Evolutionary conservation across 2,329 filamentous ascomycete genomes (phyloP), one percentile per base, ranked within the genome.

Genomic region (Colletotrichum tofieldiae): DNA sequence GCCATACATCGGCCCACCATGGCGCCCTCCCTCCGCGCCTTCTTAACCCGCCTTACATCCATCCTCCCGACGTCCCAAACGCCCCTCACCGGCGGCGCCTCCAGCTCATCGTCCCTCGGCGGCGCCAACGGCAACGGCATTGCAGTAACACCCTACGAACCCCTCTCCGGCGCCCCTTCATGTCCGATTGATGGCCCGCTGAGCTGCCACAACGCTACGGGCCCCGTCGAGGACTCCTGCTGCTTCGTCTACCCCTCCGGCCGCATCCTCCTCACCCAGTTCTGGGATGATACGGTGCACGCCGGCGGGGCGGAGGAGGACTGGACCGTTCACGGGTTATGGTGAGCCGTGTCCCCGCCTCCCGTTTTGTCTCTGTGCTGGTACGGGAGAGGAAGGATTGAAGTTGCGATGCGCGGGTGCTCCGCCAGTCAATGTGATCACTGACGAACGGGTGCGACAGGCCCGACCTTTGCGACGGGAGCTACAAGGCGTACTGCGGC

Each of bases 291-390:
- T 39, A 75, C 83, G 72, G 76, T 81, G 26, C 82, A 84, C 71
- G 82, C 79, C 5, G 78, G 79, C 3, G 84, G 82, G n/a, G 76
- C 79, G 5, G 83, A 85, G 71, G 78, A 82, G 69, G 83, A 85
- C 68, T 85, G 83, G 84, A 85, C 84, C 1, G 68, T 85, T 1
- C 84, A 84, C 59, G 84, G 84, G n/a, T 74, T 85, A 39, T 85
- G 84, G 84, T 85, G 72, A 39, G 80, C 74, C 29, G 2, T 23
- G 20, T 37, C 4, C 32, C 62, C 43, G 43, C 32, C 6, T 4
- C 9, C 9, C n/a, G 18, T 20, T 8, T 14, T 8, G 5, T 23
- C 20, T 18, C 41, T n/a, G 43, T 6, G 20, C 29, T 32, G 18
- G 43, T 16, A 55, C 18, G 20, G 32, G 52, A 8, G 3, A 5